These are phyloP conservation scores for Andrographis paniculata DNA, from an alignment of 305 asterid genomes.

Conservation along the genomic window DNA sequence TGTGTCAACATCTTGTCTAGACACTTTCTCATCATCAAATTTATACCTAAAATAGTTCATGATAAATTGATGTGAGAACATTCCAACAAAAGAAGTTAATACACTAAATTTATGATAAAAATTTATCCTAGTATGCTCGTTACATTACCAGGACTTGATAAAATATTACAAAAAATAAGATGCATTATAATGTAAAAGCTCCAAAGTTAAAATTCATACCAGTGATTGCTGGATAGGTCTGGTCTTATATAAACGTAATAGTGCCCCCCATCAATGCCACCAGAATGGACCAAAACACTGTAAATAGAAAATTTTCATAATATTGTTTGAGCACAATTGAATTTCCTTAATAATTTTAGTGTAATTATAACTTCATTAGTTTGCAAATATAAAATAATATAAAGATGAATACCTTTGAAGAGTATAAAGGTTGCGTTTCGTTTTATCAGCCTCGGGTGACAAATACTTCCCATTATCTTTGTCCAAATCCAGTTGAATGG, in stretches of 20 bases:
- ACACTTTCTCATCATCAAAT: slow-evolving; percentile 36
- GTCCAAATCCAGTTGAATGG: slow-evolving; percentile 35
- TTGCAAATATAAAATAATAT: slow-evolving; percentile 1
- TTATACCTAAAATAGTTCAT: slow-evolving; percentile 26
- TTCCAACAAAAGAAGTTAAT: too few relatives aligned
- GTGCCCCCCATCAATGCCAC: slow-evolving; percentile 38
- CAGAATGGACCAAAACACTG: slow-evolving; percentile 40
- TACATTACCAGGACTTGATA: too few relatives aligned
- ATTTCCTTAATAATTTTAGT: too few relatives aligned
- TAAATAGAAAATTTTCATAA: too few relatives aligned
- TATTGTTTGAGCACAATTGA: too few relatives aligned
- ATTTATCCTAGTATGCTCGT: too few relatives aligned
- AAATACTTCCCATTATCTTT: slow-evolving; percentile 28
- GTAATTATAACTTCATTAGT: too few relatives aligned
- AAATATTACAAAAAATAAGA: too few relatives aligned
- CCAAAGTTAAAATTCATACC: slow-evolving; percentile 20
- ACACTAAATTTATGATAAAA: too few relatives aligned
- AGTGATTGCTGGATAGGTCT: slow-evolving; percentile 30
- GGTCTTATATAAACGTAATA: slow-evolving; percentile 36
- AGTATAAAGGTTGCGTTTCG: slow-evolving; percentile 29
- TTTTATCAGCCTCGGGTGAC: slow-evolving; percentile 30
- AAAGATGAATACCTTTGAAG: slow-evolving; percentile 26
- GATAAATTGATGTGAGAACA: slow-evolving; percentile 4
- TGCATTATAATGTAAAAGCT: neutral
- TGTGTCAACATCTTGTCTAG: slow-evolving; percentile 27